These are phyloP conservation scores for Metrosideros polymorpha DNA, from an alignment of 441 rosid genomes.

Conservation along the genomic window DNA sequence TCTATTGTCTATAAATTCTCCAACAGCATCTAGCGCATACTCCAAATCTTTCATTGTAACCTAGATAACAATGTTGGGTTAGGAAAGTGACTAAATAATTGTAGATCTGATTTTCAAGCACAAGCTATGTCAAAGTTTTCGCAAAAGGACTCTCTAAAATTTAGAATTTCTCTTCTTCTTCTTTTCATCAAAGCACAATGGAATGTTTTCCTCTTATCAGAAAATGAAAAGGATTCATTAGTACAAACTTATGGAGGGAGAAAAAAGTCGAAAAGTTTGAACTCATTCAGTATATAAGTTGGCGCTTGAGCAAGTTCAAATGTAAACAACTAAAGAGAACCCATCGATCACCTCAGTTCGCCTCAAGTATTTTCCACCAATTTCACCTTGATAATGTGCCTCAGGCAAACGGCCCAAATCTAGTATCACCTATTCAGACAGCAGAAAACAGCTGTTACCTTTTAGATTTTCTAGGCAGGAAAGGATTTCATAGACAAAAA, in stretches of 20 bases:
- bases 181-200: background rate
- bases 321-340: background rate
- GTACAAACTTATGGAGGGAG: background rate
- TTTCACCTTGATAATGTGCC: conserved; percentile 56
- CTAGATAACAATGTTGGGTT: conserved; percentile 23
- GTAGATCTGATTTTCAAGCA: background rate
- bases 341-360: conserved; percentile 31
- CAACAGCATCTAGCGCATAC: conserved; percentile 44
- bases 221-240: background rate
- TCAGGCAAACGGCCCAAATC: conserved; percentile 57
- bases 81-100: background rate
- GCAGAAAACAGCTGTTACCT: background rate
- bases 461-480: background rate
- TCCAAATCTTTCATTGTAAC: conserved; percentile 56
- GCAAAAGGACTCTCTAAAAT: background rate
- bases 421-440: conserved; percentile 31
- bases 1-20: conserved; percentile 53
- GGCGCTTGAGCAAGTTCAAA: background rate
- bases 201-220: background rate
- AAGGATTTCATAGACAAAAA: background rate
- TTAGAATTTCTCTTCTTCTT: background rate
- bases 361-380: conserved; percentile 45
- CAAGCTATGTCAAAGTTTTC: background rate
- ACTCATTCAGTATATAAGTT: background rate
- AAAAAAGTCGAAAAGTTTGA: background rate